phyloP scores from a whole-genome alignment of 495 filamentous ascomycete genomes.

The Ramalina intermedia region DNA sequence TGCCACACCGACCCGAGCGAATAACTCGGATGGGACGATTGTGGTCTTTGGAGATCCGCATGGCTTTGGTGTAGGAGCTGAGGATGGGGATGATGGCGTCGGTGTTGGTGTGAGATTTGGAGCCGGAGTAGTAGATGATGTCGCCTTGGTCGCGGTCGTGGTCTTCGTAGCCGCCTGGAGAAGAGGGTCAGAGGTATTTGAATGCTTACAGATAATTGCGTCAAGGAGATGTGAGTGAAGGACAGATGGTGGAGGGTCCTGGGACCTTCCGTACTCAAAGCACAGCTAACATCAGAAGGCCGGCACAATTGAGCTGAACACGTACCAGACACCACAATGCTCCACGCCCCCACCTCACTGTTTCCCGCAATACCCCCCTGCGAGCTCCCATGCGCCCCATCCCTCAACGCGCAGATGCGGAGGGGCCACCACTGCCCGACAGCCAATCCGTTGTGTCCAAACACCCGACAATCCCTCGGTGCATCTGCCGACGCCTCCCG shows the following conservation, averaged over 20 bases:
- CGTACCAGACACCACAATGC: conserved; percentile 20
- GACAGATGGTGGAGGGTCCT: too few species aligned
- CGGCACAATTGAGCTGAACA: neutral
- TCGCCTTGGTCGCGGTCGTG: conserved; percentile 31
- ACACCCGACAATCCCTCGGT: conserved; percentile 13
- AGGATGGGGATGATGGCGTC: conserved; percentile 10
- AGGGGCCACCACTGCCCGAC: conserved; percentile 38
- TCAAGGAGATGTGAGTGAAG: too few species aligned
- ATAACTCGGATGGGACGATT: conserved; percentile 31
- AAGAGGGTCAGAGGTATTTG: too few species aligned
- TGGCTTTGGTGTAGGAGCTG: conserved; percentile 21
- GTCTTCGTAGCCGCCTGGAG: conserved; percentile 24
- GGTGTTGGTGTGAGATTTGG: conserved; percentile 19
- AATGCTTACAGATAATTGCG: too few species aligned
- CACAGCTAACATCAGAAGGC: too few species aligned
- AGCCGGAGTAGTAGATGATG: conserved; percentile 31
- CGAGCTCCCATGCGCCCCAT: conserved; percentile 34
- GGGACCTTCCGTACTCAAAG: too few species aligned
- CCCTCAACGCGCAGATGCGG: conserved; percentile 30
- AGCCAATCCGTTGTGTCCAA: conserved; percentile 29
- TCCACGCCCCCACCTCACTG: conserved; percentile 25
- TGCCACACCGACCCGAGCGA: conserved; percentile 16
- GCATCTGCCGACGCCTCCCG: too few species aligned
- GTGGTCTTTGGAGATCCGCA: conserved; percentile 19
- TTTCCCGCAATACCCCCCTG: conserved; percentile 33